Evolutionary conservation across 352 stramenopile species (phyloP).

Genomic region (Pythium coloratum): DNA sequence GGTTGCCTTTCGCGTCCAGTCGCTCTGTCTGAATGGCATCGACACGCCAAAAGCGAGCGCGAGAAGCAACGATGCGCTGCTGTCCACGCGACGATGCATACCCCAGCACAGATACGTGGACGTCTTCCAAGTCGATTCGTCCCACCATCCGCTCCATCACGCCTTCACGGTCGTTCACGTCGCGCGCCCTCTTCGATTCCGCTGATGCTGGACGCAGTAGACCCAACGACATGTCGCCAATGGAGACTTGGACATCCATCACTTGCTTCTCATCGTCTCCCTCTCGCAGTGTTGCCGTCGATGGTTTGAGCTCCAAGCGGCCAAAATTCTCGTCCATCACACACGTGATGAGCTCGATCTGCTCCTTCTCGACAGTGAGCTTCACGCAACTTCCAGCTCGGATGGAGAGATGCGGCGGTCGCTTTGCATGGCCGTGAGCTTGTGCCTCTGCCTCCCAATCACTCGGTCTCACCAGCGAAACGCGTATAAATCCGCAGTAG

Average conservation of each 20-base stretch:
- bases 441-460: constrained; percentile 35
- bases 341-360: constrained; percentile 63
- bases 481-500: constrained; percentile 40
- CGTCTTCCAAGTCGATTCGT: constrained; percentile 40
- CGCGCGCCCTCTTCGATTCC: not conserved
- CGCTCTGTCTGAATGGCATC: constrained; percentile 26
- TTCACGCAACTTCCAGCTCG: constrained; percentile 20
- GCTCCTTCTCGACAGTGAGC: constrained; percentile 55
- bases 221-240: constrained; percentile 47
- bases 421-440: constrained; percentile 1
- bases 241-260: constrained; percentile 39
- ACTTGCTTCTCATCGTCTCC: constrained; percentile 47
- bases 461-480: constrained; percentile 31
- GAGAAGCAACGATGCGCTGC: constrained; percentile 40
- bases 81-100: constrained; percentile 60
- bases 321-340: constrained; percentile 66
- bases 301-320: constrained; percentile 19
- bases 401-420: constrained; percentile 14
- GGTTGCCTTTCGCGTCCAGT: not conserved
- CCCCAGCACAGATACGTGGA: constrained; percentile 37
- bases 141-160: constrained; percentile 37
- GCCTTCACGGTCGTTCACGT: constrained; percentile 18
- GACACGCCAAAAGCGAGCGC: constrained; percentile 50
- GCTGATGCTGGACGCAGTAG: constrained; percentile 27
- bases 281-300: not conserved